Evolutionary conservation across 2,329 filamentous ascomycete genomes (phyloP).

Genomic region (Penicillium sp.): DNA sequence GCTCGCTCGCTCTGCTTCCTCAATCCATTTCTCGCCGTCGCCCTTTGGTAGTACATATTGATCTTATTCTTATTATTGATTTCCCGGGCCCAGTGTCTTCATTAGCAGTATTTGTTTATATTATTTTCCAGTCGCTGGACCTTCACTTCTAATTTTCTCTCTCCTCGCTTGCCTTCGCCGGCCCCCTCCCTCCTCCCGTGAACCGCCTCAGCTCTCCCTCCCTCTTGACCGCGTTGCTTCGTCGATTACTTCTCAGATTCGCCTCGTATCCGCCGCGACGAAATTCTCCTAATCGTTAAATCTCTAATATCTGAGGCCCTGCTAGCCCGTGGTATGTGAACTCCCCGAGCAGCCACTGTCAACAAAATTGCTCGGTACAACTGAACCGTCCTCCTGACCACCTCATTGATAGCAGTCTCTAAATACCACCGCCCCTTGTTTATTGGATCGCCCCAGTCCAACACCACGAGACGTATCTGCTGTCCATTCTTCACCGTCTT

Average conservation of each 20-base stretch:
- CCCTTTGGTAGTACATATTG: slow-evolving; percentile 12
- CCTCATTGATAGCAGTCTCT: slow-evolving; percentile 21
- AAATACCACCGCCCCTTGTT: slow-evolving; percentile 20
- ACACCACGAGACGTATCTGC: not conserved
- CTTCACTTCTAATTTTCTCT: slow-evolving; percentile 9
- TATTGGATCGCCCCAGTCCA: slow-evolving; percentile 12
- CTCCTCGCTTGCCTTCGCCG: not conserved
- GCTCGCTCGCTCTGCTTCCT: not conserved
- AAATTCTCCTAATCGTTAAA: slow-evolving; percentile 8
- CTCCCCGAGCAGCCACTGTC: slow-evolving; percentile 20
- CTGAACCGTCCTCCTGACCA: slow-evolving; percentile 22
- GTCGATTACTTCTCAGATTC: slow-evolving; percentile 9
- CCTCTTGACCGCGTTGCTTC: not conserved
- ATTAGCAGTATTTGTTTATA: slow-evolving; percentile 11
- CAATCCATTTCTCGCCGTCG: not conserved
- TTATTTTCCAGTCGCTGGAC: not conserved
- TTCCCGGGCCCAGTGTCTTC: slow-evolving; percentile 9
- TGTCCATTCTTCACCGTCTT: slow-evolving; percentile 20
- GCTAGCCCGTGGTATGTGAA: slow-evolving; percentile 23
- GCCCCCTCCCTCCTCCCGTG: slow-evolving; percentile 4
- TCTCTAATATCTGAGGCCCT: slow-evolving; percentile 19
- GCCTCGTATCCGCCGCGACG: not conserved
- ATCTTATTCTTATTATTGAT: slow-evolving; percentile 18
- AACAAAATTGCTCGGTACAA: slow-evolving; percentile 16
- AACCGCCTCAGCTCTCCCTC: slow-evolving; percentile 6